Base-by-base conservation (phyloP, 140 eudicot genomes). In the Cichorium intybus region DNA sequence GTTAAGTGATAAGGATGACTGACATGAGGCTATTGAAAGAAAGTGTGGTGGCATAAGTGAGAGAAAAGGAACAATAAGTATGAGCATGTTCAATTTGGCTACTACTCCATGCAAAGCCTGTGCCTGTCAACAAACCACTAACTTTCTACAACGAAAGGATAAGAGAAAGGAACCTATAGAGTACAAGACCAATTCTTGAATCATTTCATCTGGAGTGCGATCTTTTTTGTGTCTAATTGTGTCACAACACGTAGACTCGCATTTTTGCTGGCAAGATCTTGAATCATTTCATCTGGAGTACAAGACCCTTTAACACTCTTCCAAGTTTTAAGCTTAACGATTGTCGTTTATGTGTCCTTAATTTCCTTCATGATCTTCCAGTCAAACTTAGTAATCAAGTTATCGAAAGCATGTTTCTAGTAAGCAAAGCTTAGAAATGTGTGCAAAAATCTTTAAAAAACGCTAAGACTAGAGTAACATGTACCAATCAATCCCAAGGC, bases 121-220 rank as follows among this genome's bases (percentile, higher is more conserved):
- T n/a, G n/a, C n/a, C n/a, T 70, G 73, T 64, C 81, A 77, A 55
- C 6, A 77, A 70, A 64, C 77, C 81, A 77, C 80, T 69, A 76
- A 61, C 77, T 70, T 69, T 76, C 47, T 31, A 18, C 55, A 55
- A 76, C 37, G 35, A 70, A 62, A 61, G 31, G 77, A 70, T 70
- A 66, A 56, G 73, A 15, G 69, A 70, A 64, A 35, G 28, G 49
- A 56, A 43, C 18, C 49, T 43, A 43, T 3, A 43, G 53, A 24
- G 58, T 55, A 69, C 43, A 70, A 31, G 43, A 63, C 73, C 53
- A 61, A 9, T 60, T 68, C 66, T 45, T 65, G 62, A 66, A 68
- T 74, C 68, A 73, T 68, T 43, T 65, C 49, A 34, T 65, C 46
- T 28, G 24, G 58, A n/a, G 47, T 60, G 56, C 62, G 47, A 37